Conservation (phyloP, 106 monocot genomes). For the Alisma plantagoaquatica region DNA sequence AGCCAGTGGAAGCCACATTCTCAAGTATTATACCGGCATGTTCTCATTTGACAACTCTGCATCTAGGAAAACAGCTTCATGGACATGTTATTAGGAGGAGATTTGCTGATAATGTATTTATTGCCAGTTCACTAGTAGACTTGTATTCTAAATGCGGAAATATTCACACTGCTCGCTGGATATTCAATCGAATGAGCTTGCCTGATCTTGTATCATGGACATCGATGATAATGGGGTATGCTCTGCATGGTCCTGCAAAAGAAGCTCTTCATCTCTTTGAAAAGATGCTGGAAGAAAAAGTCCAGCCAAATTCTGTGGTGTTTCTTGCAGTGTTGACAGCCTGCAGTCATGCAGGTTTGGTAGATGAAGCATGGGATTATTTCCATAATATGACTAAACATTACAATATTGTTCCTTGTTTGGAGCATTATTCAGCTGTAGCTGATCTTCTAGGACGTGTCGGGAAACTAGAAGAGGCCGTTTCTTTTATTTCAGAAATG, state of each 20-base stretch:
- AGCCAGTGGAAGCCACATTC: slow-evolving; percentile 52
- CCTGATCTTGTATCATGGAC: slow-evolving; percentile 75
- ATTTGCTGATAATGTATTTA: slow-evolving; percentile 44
- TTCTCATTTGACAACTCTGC: slow-evolving; percentile 50
- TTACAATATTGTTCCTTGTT: slow-evolving; percentile 52
- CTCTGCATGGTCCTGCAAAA: slow-evolving; percentile 67
- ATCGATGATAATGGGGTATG: slow-evolving; percentile 96
- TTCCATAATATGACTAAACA: slow-evolving; percentile 54
- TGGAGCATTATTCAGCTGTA: slow-evolving; percentile 86
- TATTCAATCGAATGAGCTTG: slow-evolving; percentile 51
- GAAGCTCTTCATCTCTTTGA: slow-evolving; percentile 67
- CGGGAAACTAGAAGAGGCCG: slow-evolving; percentile 71
- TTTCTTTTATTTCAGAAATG: slow-evolving; percentile 63
- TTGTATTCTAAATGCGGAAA: slow-evolving; percentile 86
- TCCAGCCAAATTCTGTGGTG: slow-evolving; percentile 57
- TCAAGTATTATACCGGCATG: slow-evolving; percentile 74
- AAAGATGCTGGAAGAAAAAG: slow-evolving; percentile 49
- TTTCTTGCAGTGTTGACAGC: slow-evolving; percentile 86
- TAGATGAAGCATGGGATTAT: slow-evolving; percentile 48
- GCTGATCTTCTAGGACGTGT: slow-evolving; percentile 78
- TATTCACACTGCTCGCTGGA: slow-evolving; percentile 34
- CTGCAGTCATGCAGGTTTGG: slow-evolving; percentile 84
- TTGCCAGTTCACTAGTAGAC: slow-evolving; percentile 64
- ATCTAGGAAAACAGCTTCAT: slow-evolving; percentile 75
- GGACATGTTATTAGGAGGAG: slow-evolving; percentile 37